Conservation (phyloP, 306 rosid genomes). For the Sphenostylis stenocarpa region DNA sequence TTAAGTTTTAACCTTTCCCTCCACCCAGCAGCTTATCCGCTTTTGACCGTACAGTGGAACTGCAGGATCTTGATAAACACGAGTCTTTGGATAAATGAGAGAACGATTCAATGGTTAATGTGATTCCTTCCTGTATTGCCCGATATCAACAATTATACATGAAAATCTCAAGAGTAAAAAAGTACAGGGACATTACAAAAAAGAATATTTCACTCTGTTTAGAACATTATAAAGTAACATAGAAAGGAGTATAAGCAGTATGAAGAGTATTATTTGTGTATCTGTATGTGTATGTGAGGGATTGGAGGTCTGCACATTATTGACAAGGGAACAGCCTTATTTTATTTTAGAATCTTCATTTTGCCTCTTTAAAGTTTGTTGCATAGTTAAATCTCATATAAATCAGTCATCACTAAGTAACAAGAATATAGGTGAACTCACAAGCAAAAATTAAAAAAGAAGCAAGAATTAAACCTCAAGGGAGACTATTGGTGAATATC, state of each 20-base stretch:
- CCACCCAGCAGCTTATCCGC: constrained; percentile 73
- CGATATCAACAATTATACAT: constrained; percentile 33
- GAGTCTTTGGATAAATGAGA: constrained; percentile 61
- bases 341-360: constrained; percentile 6
- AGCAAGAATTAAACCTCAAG: constrained; percentile 49
- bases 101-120: constrained; percentile 66
- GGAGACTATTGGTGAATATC: constrained; percentile 73
- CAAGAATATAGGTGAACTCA: not conserved
- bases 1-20: constrained; percentile 66
- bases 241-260: not conserved
- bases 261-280: not conserved
- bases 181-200: constrained; percentile 7
- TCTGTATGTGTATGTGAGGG: not conserved
- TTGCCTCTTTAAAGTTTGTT: constrained; percentile 18
- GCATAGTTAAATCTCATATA: constrained; percentile 17
- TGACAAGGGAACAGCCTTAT: constrained; percentile 20
- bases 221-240: constrained; percentile 9
- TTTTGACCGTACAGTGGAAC: constrained; percentile 61
- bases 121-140: constrained; percentile 69
- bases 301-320: not conserved
- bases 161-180: constrained; percentile 26
- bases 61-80: constrained; percentile 41
- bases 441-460: constrained; percentile 24
- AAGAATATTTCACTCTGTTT: constrained; percentile 10
- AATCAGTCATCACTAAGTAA: constrained; percentile 12